phyloP scores from a whole-genome alignment of 2,329 filamentous ascomycete genomes.

The Huntiella bhutanensis region DNA sequence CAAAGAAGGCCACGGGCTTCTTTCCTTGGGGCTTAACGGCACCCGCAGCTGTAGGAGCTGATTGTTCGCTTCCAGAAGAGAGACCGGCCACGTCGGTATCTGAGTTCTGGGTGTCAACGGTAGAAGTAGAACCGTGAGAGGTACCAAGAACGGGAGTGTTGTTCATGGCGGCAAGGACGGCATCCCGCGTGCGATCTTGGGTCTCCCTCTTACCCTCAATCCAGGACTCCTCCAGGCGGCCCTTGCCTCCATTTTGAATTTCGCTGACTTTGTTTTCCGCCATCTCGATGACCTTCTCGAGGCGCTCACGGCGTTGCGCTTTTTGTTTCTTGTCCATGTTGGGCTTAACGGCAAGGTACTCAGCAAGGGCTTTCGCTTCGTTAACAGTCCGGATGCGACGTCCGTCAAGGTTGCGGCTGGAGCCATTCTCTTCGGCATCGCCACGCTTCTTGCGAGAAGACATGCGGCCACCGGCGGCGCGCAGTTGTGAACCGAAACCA shows the following conservation, averaged over 20 bases:
- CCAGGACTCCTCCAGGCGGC: conserved; percentile 74
- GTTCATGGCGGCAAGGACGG: conserved; percentile 52
- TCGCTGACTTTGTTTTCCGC: conserved; percentile 73
- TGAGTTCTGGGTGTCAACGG: conserved; percentile 1
- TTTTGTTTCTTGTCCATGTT: conserved; percentile 94
- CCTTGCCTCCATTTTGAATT: conserved; percentile 48
- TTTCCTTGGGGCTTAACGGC: too few species aligned
- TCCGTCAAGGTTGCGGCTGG: conserved; percentile 83
- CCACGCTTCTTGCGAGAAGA: conserved; percentile 79
- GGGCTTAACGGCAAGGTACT: conserved; percentile 87
- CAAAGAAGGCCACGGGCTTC: conserved; percentile 38
- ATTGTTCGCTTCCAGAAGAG: too few species aligned
- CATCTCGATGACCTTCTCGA: conserved; percentile 73
- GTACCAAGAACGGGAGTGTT: conserved; percentile 38
- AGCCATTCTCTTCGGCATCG: conserved; percentile 67
- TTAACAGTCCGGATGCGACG: conserved; percentile 77
- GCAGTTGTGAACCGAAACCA: conserved; percentile 91
- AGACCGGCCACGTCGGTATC: too few species aligned
- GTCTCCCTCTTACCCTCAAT: conserved; percentile 88
- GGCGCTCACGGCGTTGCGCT: conserved; percentile 63
- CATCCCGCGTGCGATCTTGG: conserved; percentile 61
- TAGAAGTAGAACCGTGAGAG: conserved; percentile 29
- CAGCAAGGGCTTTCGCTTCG: conserved; percentile 85
- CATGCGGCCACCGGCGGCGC: conserved; percentile 95
- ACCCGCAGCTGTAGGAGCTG: too few species aligned